Base-by-base conservation (phyloP, 768 basidiomycete species). In the Sarcomyxa edulis region DNA sequence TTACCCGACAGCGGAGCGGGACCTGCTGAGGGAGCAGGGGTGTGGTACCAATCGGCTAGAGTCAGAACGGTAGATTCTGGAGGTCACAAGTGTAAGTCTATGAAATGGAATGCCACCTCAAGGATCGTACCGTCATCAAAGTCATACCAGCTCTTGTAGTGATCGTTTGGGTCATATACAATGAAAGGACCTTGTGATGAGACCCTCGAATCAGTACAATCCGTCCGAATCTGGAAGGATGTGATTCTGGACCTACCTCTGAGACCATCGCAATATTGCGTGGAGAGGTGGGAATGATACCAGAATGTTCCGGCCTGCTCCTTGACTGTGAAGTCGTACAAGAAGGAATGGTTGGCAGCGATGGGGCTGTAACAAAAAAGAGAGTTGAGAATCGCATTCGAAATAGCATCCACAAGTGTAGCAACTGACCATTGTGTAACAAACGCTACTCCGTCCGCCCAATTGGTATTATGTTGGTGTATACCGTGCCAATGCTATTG, bases 401-500 rank as follows among this genome's bases (percentile, higher is more conserved):
- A 24, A 18, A n/a, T 2, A 6, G 11, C 10, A 16, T 11, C 22
- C 14, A 33, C 24, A 8, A 19, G 22, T 10, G 2, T 11, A 39
- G 32, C n/a, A 25, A 12, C 12, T 12, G 16, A 25, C 9, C 6
- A 31, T 25, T 7, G 1, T n/a, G n/a, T n/a, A n/a, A n/a, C n/a
- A 60, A 16, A 33, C 3, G 55, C 52, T 1, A 58, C 44, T 6
- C 76, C 76, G 39, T 78, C 76, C 1, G 61, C 68, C 53, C 58
- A 69, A 39, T 62, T 69, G 5, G 67, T 64, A 3, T 45, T 41
- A 1, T 52, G 48, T 47, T 76, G 74, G 36, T 55, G 61, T 32
- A 77, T 47, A 3, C 76, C 75, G 46, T 77, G 76, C 73, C 72
- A 77, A 45, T 78, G 75, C 65, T 65, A 44, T 14, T 7, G 12